phyloP scores from a whole-genome alignment of 345 rosid genomes.

The Geranium brycei region DNA sequence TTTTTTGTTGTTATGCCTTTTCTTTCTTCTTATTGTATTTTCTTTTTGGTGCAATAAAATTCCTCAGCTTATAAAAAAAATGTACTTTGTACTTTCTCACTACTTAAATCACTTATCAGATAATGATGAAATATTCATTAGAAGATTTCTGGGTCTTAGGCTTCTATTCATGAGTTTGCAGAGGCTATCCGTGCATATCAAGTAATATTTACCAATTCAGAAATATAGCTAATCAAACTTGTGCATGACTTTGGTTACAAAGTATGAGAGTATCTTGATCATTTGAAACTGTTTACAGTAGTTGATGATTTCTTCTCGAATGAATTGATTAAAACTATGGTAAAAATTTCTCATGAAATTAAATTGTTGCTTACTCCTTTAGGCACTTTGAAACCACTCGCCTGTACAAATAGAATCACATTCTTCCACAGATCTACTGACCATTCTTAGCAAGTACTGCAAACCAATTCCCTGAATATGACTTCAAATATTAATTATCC shows the following conservation, averaged over 20 bases:
- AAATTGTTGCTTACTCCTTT: constrained; percentile 12
- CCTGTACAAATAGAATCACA: constrained; percentile 38
- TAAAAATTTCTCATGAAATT: constrained; percentile 4
- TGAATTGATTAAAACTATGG: background rate
- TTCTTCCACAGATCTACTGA: constrained; percentile 48
- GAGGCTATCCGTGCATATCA: constrained; percentile 87
- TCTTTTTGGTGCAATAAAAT: too few relatives aligned
- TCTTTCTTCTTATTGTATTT: too few relatives aligned
- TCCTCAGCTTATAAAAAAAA: too few relatives aligned
- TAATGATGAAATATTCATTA: background rate
- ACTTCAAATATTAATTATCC: background rate
- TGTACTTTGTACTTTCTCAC: background rate
- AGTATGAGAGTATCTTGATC: constrained; percentile 22
- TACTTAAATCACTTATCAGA: background rate
- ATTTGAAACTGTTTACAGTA: background rate
- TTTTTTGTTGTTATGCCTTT: too few relatives aligned
- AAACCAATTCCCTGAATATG: constrained; percentile 3
- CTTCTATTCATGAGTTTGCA: constrained; percentile 63
- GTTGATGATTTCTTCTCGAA: background rate
- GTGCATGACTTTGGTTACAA: constrained; percentile 53
- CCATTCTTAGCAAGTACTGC: constrained; percentile 47
- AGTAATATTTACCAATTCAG: constrained; percentile 92
- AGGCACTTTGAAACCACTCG: constrained; percentile 70
- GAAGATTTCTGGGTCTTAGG: constrained; percentile 27
- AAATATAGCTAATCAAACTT: constrained; percentile 60